Conservation (phyloP, 257 asterid genomes). For the Agastache rugosa region DNA sequence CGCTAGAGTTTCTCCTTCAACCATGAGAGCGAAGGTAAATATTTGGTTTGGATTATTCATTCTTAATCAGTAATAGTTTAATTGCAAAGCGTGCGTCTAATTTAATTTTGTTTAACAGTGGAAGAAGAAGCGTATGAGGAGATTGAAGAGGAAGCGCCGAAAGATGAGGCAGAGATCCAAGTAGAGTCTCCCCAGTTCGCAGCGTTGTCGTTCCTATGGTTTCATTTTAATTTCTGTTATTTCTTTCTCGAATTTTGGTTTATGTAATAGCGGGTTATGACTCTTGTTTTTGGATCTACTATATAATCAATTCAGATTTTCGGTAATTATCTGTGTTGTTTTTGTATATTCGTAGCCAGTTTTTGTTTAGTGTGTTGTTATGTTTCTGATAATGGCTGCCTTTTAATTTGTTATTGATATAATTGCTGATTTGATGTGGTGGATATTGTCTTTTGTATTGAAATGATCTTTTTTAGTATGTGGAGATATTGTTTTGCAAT, state of each 20-base stretch:
- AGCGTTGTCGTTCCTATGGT: slow-evolving; percentile 18
- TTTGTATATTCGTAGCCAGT: not conserved
- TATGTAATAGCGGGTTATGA: slow-evolving; percentile 14
- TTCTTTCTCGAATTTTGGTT: slow-evolving; percentile 12
- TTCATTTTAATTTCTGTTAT: slow-evolving; percentile 4
- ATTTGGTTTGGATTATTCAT: not conserved
- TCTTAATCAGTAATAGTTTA: not conserved
- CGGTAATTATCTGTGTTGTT: not conserved
- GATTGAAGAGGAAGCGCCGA: slow-evolving; percentile 53
- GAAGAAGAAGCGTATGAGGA: slow-evolving; percentile 55
- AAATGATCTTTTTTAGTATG: not conserved
- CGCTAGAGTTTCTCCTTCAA: not conserved
- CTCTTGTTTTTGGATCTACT: slow-evolving; percentile 21
- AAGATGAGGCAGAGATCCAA: slow-evolving; percentile 52
- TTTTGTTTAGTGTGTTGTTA: not conserved
- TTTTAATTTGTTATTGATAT: not conserved
- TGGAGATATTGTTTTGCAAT: too few relatives aligned
- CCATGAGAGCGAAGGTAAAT: slow-evolving; percentile 46
- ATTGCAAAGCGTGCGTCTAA: not conserved
- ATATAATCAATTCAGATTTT: slow-evolving; percentile 11
- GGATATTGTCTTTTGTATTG: not conserved
- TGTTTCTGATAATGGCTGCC: not conserved
- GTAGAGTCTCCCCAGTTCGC: slow-evolving; percentile 27
- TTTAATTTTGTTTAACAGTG: slow-evolving; percentile 29
- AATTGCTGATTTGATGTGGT: too few relatives aligned